phyloP scores from a whole-genome alignment of 768 basidiomycete species.

The Suillus hirtellus region DNA sequence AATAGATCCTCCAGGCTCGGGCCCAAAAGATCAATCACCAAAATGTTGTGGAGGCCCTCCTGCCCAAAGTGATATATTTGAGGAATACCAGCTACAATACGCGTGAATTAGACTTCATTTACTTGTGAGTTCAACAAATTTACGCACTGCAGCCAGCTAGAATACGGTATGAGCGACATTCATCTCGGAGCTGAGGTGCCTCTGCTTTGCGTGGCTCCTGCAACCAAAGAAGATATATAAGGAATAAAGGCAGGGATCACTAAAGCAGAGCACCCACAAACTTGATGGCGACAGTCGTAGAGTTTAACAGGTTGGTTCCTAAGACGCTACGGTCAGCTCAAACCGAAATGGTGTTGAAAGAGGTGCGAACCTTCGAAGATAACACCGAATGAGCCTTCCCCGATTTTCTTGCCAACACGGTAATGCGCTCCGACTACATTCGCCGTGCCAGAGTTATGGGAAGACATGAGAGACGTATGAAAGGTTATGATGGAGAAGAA shows the following conservation, averaged over 20 bases:
- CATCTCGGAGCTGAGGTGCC: slow-evolving; percentile 96
- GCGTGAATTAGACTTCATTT: slow-evolving; percentile 16
- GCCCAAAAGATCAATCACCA: slow-evolving; percentile 97
- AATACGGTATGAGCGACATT: slow-evolving; percentile 96
- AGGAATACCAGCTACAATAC: slow-evolving; percentile 82
- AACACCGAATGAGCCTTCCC: slow-evolving; percentile 98
- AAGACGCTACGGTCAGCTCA: slow-evolving; percentile 10
- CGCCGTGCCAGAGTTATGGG: slow-evolving; percentile 58
- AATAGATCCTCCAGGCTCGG: slow-evolving; percentile 97
- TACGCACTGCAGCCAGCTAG: slow-evolving; percentile 85
- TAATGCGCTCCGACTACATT: slow-evolving; percentile 96
- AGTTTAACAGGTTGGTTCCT: slow-evolving; percentile 98
- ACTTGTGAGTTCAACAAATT: slow-evolving; percentile 11
- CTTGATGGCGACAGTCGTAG: slow-evolving; percentile 99
- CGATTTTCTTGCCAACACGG: slow-evolving; percentile 98
- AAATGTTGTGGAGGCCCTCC: slow-evolving; percentile 96
- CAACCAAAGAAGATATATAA: slow-evolving; percentile 19
- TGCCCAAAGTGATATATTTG: slow-evolving; percentile 99
- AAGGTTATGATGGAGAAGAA: slow-evolving; percentile 14
- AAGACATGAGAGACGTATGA: slow-evolving; percentile 47
- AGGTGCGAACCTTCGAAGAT: slow-evolving; percentile 75
- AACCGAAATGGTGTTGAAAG: slow-evolving; percentile 2
- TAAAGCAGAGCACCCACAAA: slow-evolving; percentile 68
- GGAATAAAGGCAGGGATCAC: neutral
- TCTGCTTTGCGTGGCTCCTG: slow-evolving; percentile 93